Percentiles rank a stretch among this genome's conserved stretches.
Evolutionary conservation across 768 basidiomycete genomes (phyloP).

Genomic region (Saitozyma podzolica): DNA sequence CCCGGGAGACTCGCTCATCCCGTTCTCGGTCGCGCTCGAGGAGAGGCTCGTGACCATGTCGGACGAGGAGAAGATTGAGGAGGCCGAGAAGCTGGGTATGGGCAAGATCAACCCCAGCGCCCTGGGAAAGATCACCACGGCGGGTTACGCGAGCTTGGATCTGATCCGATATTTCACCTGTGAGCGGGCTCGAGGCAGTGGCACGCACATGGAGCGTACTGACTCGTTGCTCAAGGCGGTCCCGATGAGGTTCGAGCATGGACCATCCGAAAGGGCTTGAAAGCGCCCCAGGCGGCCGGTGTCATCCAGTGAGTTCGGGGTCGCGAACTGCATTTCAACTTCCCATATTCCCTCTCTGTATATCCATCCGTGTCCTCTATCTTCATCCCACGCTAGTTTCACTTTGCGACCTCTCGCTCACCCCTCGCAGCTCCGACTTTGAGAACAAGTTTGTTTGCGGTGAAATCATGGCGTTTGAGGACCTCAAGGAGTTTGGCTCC

Average conservation of each 20-base stretch:
- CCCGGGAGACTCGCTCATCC: constrained; percentile 91
- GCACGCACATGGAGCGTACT: neutral
- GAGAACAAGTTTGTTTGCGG: constrained; percentile 98
- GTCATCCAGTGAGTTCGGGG: constrained; percentile 78
- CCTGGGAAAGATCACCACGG: constrained; percentile 90
- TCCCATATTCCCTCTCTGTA: no score
- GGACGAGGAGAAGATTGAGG: constrained; percentile 63
- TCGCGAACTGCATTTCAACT: no score
- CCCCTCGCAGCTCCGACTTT: constrained; percentile 73
- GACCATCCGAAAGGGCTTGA: constrained; percentile 91
- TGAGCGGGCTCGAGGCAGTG: constrained; percentile 4
- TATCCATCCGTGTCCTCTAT: no score
- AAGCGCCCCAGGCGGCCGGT: constrained; percentile 95
- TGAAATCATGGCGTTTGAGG: constrained; percentile 91
- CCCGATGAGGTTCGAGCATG: constrained; percentile 96
- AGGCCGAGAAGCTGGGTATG: constrained; percentile 73
- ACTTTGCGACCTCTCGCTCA: neutral
- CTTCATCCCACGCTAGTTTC: no score
- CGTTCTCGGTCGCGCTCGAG: constrained; percentile 94
- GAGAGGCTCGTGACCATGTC: constrained; percentile 80
- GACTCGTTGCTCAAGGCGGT: constrained; percentile 55
- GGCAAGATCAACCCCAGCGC: constrained; percentile 59
- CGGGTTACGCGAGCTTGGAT: constrained; percentile 83
- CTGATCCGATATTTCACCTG: constrained; percentile 68
- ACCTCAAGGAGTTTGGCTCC: constrained; percentile 85